Conservation (phyloP, 495 filamentous ascomycete species). For the Penicillium ochrochloron region DNA sequence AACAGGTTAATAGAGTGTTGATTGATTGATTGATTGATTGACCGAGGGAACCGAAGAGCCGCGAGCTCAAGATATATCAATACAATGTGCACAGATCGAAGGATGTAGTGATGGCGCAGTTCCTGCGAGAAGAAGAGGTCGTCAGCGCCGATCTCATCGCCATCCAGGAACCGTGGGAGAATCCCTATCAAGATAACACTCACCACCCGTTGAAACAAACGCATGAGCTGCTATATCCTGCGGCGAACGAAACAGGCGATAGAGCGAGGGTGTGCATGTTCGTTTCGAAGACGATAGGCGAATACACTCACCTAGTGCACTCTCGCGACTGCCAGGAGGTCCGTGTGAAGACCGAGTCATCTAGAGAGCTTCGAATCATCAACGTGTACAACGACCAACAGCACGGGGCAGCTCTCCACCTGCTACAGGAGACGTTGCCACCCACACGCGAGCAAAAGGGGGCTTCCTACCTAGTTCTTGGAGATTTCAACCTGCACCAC, state of each 20-base stretch:
- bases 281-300: not conserved
- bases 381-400: conserved; percentile 13
- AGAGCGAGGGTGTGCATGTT: conserved; percentile 2
- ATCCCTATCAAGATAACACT: conserved; percentile 19
- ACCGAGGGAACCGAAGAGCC: not conserved
- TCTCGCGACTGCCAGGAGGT: not conserved
- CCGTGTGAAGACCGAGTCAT: not conserved
- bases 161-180: conserved; percentile 29
- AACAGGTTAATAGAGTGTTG: too few species aligned
- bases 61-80: conserved; percentile 8
- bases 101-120: conserved; percentile 29
- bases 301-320: not conserved
- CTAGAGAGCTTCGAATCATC: conserved; percentile 10
- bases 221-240: conserved; percentile 22
- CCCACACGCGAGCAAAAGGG: not conserved
- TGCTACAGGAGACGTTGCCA: not conserved
- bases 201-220: conserved; percentile 19
- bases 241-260: not conserved
- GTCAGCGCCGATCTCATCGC: conserved; percentile 25
- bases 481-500: too few species aligned
- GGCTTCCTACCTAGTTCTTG: not conserved
- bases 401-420: not conserved
- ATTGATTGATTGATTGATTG: too few species aligned
- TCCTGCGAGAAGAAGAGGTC: conserved; percentile 21
- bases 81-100: conserved; percentile 26